A percentile compares a stretch with the other conserved stretches of the same genome.
These are phyloP conservation scores for Cornus kousa DNA, from an alignment of 148 eudicot genomes.

Conservation along the genomic window DNA sequence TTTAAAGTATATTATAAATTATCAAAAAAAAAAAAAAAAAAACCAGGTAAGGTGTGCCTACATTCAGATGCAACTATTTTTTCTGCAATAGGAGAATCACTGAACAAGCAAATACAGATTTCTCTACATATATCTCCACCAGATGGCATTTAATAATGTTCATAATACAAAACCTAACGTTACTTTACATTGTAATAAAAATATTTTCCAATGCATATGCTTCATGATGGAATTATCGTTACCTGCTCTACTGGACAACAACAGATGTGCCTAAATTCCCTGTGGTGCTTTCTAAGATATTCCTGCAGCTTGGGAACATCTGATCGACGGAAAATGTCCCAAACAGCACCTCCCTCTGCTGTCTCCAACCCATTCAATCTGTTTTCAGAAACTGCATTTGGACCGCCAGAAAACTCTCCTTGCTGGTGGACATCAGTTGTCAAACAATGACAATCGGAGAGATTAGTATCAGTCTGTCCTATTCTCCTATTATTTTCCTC, in stretches of 20 bases:
- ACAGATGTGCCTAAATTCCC: slow-evolving; percentile 62
- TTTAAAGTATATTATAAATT: no score
- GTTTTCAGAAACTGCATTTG: not conserved
- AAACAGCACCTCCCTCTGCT: slow-evolving; percentile 56
- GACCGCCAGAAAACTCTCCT: not conserved
- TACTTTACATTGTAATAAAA: not conserved
- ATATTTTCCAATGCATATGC: not conserved
- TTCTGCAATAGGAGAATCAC: no score
- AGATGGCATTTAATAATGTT: no score
- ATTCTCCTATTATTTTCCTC: not conserved
- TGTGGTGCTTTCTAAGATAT: slow-evolving; percentile 51
- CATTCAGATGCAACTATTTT: no score
- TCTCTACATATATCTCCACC: no score
- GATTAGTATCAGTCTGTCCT: slow-evolving; percentile 7
- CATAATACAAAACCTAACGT: not conserved
- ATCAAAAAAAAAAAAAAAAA: no score
- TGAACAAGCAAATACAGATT: no score
- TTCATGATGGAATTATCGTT: not conserved
- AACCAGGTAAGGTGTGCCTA: no score
- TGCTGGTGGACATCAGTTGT: not conserved
- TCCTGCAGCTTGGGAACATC: slow-evolving; percentile 68
- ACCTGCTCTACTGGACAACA: slow-evolving; percentile 50
- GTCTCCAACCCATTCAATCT: slow-evolving; percentile 14
- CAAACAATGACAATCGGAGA: not conserved
- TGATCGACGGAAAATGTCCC: slow-evolving; percentile 74